These are phyloP conservation scores for Umbelopsis vinacea DNA, from an alignment of 192 early-diverging fungal species.

Conservation along the genomic window DNA sequence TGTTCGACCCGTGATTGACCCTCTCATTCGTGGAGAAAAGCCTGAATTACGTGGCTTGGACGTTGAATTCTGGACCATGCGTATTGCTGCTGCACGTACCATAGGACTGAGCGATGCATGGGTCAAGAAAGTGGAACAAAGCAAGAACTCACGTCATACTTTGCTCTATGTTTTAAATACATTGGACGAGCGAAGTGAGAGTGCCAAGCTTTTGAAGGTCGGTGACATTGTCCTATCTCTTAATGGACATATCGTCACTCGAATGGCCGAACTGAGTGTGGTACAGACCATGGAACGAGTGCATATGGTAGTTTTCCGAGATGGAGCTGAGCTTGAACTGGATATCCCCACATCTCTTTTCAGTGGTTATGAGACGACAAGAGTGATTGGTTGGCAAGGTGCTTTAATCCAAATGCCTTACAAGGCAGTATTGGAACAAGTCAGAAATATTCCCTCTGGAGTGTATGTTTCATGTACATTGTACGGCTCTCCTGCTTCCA, in stretches of 20 bases:
- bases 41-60: constrained; percentile 61
- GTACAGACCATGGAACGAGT: constrained; percentile 52
- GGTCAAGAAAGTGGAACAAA: constrained; percentile 60
- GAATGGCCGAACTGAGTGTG: constrained; percentile 61
- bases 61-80: constrained; percentile 64
- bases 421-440: constrained; percentile 70
- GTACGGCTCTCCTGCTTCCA: constrained; percentile 68
- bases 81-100: constrained; percentile 63
- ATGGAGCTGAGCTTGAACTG: constrained; percentile 69
- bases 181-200: constrained; percentile 60
- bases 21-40: constrained; percentile 51
- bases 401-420: constrained; percentile 77
- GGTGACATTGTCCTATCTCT: constrained; percentile 74
- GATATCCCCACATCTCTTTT: constrained; percentile 65
- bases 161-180: constrained; percentile 61
- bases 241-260: constrained; percentile 63
- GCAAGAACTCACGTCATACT: constrained; percentile 51
- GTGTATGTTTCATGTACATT: constrained; percentile 66
- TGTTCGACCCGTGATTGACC: constrained; percentile 54
- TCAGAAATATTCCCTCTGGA: constrained; percentile 63
- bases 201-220: constrained; percentile 58
- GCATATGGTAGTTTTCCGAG: constrained; percentile 66
- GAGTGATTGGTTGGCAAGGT: constrained; percentile 85
- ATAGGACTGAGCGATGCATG: constrained; percentile 63
- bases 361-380: constrained; percentile 60